A percentile compares a stretch with the other conserved stretches of the same genome.
Evolutionary conservation across 495 filamentous ascomycete genomes (phyloP).

Genomic region (Pyronema omphalodes): DNA sequence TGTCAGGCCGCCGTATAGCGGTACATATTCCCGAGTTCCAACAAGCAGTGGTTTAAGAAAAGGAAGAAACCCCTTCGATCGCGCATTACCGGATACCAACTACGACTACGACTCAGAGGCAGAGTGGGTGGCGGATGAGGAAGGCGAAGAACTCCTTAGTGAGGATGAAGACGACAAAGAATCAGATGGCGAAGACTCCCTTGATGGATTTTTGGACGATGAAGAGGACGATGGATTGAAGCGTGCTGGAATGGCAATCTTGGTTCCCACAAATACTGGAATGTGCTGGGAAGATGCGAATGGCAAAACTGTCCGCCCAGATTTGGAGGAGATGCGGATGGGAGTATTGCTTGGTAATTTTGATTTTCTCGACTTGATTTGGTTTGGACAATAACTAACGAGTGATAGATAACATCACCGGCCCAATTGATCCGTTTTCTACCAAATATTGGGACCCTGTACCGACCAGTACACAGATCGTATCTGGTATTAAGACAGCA

Average conservation of each 20-base stretch:
- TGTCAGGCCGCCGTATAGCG: conserved; percentile 76
- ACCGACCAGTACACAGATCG: not conserved
- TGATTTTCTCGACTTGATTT: not conserved
- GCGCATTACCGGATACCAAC: conserved; percentile 45
- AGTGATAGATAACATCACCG: conserved; percentile 13
- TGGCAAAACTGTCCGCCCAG: conserved; percentile 27
- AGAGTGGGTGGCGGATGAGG: conserved; percentile 54
- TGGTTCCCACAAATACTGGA: conserved; percentile 58
- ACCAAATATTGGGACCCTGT: conserved; percentile 54
- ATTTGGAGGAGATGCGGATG: conserved; percentile 41
- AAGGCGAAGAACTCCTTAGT: conserved; percentile 60
- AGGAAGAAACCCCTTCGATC: conserved; percentile 50
- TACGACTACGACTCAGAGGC: conserved; percentile 96
- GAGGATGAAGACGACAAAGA: conserved; percentile 63
- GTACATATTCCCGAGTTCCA: conserved; percentile 50
- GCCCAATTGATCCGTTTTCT: conserved; percentile 70
- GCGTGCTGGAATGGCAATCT: conserved; percentile 38
- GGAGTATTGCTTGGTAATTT: conserved; percentile 52
- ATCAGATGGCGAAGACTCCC: conserved; percentile 41
- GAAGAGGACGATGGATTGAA: conserved; percentile 34
- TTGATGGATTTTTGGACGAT: conserved; percentile 63
- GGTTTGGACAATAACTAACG: conserved; percentile 5
- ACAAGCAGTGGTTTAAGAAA: conserved; percentile 33
- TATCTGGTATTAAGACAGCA: conserved; percentile 1
- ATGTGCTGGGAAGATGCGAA: conserved; percentile 57